These are phyloP conservation scores for Cladophialophora yegresii DNA, from an alignment of 2,329 filamentous ascomycete genomes.

Conservation along the genomic window DNA sequence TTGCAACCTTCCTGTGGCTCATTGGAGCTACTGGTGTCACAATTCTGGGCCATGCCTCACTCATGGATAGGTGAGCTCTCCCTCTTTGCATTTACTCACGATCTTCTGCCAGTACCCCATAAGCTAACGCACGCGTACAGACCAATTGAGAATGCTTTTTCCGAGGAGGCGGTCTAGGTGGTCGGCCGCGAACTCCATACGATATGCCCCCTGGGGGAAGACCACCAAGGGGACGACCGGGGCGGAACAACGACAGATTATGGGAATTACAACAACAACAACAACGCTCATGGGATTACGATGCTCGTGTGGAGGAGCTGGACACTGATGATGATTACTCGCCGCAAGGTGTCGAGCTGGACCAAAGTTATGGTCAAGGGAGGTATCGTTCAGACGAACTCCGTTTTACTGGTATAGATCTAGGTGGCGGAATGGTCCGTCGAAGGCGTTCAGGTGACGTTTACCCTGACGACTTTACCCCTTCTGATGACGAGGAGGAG, in stretches of 20 bases:
- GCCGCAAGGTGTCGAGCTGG: slow-evolving; percentile 58
- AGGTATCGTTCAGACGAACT: slow-evolving; percentile 62
- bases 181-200: slow-evolving; percentile 99
- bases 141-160: slow-evolving; percentile 99
- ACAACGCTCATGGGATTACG: slow-evolving; percentile 53
- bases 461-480: slow-evolving; percentile 51
- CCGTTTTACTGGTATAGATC: slow-evolving; percentile 62
- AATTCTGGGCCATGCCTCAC: slow-evolving; percentile 89
- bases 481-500: slow-evolving; percentile 52
- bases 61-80: slow-evolving; percentile 72
- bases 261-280: slow-evolving; percentile 48
- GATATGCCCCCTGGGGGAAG: slow-evolving; percentile 92
- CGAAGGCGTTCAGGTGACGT: slow-evolving; percentile 52
- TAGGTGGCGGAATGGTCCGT: slow-evolving; percentile 49
- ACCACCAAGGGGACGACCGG: slow-evolving; percentile 84
- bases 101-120: not conserved
- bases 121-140: slow-evolving; percentile 44
- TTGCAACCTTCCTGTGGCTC: slow-evolving; percentile 87
- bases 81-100: too few relatives aligned
- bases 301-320: slow-evolving; percentile 46
- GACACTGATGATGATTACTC: slow-evolving; percentile 53
- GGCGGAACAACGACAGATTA: slow-evolving; percentile 62
- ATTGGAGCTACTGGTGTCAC: slow-evolving; percentile 92
- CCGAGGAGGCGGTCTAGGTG: slow-evolving; percentile 99
- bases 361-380: slow-evolving; percentile 48